Evolutionary conservation across 371 early-diverging fungal genomes (phyloP), one percentile per base, ranked within the genome.

Genomic region (Mortierella sp.): DNA sequence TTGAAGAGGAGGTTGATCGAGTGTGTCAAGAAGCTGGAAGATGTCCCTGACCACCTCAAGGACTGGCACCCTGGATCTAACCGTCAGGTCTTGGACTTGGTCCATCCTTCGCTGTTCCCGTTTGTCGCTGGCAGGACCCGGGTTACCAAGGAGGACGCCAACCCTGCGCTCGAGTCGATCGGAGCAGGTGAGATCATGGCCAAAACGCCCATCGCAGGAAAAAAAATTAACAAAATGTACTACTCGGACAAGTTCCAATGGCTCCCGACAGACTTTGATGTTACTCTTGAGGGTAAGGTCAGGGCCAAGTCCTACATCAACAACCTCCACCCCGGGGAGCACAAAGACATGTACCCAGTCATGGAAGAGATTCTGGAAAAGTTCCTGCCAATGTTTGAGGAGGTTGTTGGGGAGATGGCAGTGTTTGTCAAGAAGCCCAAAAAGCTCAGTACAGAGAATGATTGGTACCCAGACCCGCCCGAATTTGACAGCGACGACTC

Each of bases 51-150:
- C 19, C 71, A 75, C 51, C 31, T 55, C n/a, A 77, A 83, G 80
- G 92, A 91, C 76, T 92, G 89, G 89, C 92, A 93, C 80, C 90
- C 90, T 1, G 88, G 90, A 0, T 87, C 90, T 24, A 83, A 91
- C 79, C 73, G 88, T 19, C 89, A 91, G 72, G 93, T 93, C 37
- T 87, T 92, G 16, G 92, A 93, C 61, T 82, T 94, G 9, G 89
- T 94, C 3, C 92, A 93, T 69, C 93, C 94, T 21, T 93, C 94
- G 26, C 78, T 93, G 26, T 93, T 78, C 76, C 87, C 89, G 50
- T 84, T 92, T 14, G 74, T 88, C 31, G 69, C 57, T 26, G 80
- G 73, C 40, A 72, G 76, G 40, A 76, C 80, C n/a, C 46, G 43
- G 75, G 74, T 75, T 72, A 82, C 71, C 16, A 46, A 72, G 46